These are phyloP conservation scores for Lachnum nothofagi DNA, from an alignment of 2,329 filamentous ascomycete species.

Conservation along the genomic window DNA sequence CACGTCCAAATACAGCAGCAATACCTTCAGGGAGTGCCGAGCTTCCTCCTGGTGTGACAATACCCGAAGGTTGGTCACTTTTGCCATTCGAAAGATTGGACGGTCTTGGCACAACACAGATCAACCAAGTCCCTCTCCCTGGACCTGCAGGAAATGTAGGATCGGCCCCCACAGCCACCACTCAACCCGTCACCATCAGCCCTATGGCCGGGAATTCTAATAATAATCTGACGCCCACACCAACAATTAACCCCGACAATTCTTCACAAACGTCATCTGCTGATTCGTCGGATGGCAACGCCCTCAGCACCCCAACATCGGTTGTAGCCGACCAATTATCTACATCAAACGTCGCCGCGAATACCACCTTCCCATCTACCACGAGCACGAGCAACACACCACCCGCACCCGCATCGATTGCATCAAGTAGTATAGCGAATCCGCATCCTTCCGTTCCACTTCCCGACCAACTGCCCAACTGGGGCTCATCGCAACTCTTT, in stretches of 20 bases:
- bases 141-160: conserved; percentile 20
- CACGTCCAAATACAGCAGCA: conserved; percentile 41
- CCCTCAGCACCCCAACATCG: conserved; percentile 24
- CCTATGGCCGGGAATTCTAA: conserved; percentile 25
- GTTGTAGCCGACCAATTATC: conserved; percentile 22
- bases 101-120: conserved; percentile 13
- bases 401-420: conserved; percentile 9
- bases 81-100: conserved; percentile 52
- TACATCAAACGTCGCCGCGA: conserved; percentile 7
- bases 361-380: conserved; percentile 17
- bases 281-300: conserved; percentile 26
- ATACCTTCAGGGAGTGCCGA: conserved; percentile 58
- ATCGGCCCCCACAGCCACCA: conserved; percentile 26
- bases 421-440: conserved; percentile 7
- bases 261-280: conserved; percentile 22
- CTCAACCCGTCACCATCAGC: conserved; percentile 19
- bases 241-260: conserved; percentile 20
- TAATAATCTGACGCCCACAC: conserved; percentile 26
- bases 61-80: conserved; percentile 61
- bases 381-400: conserved; percentile 11
- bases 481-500: conserved; percentile 28
- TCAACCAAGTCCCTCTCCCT: conserved; percentile 12
- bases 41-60: conserved; percentile 57
- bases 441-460: conserved; percentile 11
- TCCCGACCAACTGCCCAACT: conserved; percentile 24